Percentiles rank a stretch among this genome's conserved stretches.
Evolutionary conservation across 176 grass and related monocot species (phyloP).

Genomic region (Dactylis glomerata): DNA sequence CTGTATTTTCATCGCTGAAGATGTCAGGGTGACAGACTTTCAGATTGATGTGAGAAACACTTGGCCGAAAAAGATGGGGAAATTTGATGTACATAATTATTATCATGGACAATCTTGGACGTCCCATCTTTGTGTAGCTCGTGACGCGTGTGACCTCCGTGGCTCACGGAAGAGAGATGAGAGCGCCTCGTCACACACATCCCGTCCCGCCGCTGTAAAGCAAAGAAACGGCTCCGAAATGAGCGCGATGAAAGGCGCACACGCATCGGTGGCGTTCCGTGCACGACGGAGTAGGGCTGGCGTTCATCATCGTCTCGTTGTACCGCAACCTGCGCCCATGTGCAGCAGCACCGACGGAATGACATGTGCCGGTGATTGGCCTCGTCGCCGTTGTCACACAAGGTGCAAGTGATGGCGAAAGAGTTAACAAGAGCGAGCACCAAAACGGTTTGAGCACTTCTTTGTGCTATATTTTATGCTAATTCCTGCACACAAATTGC

Average conservation of each 20-base stretch:
- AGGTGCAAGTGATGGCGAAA: background rate
- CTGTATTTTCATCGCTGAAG: background rate
- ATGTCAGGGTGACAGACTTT: background rate
- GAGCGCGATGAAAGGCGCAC: background rate
- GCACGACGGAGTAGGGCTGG: background rate
- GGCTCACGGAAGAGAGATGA: conserved; percentile 2
- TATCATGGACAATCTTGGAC: too few relatives aligned
- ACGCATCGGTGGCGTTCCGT: conserved; percentile 19
- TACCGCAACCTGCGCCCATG: background rate
- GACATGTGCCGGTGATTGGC: background rate
- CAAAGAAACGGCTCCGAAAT: background rate
- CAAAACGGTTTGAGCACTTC: too few relatives aligned
- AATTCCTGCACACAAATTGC: background rate
- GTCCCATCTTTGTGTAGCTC: too few relatives aligned
- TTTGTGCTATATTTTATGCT: too few relatives aligned
- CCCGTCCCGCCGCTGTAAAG: background rate
- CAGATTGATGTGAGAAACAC: background rate
- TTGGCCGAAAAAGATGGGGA: background rate
- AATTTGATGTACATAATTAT: conserved; percentile 32
- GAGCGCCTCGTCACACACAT: background rate
- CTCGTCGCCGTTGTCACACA: background rate
- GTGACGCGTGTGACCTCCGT: background rate
- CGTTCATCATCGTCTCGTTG: background rate
- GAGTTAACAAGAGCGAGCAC: background rate
- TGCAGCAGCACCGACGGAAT: conserved; percentile 4